phyloP scores from a whole-genome alignment of 768 basidiomycete species.

The Boletellus emodensis region DNA sequence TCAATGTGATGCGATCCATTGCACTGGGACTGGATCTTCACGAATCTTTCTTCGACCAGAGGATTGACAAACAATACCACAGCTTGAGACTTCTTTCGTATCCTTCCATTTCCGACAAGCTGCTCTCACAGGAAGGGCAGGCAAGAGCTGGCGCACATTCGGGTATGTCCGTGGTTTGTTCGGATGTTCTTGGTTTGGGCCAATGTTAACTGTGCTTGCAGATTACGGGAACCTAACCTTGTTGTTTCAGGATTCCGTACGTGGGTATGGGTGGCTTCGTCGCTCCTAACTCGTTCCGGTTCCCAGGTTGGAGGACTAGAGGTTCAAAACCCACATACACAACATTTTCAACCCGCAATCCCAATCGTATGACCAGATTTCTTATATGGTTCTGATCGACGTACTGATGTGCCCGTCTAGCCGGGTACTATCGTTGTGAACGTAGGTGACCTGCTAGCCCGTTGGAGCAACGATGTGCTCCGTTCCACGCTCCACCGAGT shows the following conservation, averaged over 20 bases:
- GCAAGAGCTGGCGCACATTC: slow-evolving; percentile 83
- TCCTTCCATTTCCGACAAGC: slow-evolving; percentile 61
- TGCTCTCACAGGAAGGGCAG: slow-evolving; percentile 61
- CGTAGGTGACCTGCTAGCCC: slow-evolving; percentile 72
- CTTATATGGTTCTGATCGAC: neutral
- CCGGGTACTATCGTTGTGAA: slow-evolving; percentile 81
- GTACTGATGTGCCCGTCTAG: slow-evolving; percentile 33
- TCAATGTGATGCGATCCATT: slow-evolving; percentile 75
- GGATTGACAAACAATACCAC: slow-evolving; percentile 73
- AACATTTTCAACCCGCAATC: slow-evolving; percentile 64
- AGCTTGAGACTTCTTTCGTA: slow-evolving; percentile 80
- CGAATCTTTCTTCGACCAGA: slow-evolving; percentile 71
- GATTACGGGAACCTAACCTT: slow-evolving; percentile 80
- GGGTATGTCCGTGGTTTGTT: slow-evolving; percentile 37
- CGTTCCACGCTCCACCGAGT: slow-evolving; percentile 84
- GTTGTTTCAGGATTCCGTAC: slow-evolving; percentile 72
- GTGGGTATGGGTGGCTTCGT: slow-evolving; percentile 9
- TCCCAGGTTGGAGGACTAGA: slow-evolving; percentile 72
- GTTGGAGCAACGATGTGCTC: slow-evolving; percentile 81
- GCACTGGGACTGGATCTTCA: slow-evolving; percentile 74
- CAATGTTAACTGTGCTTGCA: slow-evolving; percentile 17
- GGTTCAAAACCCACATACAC: slow-evolving; percentile 76
- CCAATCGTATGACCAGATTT: slow-evolving; percentile 57
- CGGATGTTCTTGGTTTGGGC: neutral
- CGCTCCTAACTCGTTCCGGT: slow-evolving; percentile 1